Percentiles rank a stretch among this genome's conserved stretches.
Conservation (phyloP, 2,329 filamentous ascomycete species). For the Akanthomyces uredinophilus region DNA sequence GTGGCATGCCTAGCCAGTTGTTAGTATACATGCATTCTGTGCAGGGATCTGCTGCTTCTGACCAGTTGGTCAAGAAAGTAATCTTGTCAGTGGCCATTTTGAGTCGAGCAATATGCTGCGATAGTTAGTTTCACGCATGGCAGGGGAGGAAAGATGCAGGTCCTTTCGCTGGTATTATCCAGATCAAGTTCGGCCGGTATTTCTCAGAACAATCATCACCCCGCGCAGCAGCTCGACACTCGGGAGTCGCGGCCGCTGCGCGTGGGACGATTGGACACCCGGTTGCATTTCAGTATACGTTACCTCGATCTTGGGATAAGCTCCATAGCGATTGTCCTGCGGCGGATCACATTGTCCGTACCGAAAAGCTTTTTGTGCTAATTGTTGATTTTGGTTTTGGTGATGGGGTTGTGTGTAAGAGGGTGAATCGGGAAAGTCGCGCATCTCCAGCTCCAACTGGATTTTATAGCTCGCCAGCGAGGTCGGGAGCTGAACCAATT, state of each 20-base stretch:
- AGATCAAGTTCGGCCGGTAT: conserved; percentile 81
- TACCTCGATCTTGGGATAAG: conserved; percentile 37
- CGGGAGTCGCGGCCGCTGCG: not conserved
- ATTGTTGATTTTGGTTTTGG: not conserved
- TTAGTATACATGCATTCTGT: conserved; percentile 6
- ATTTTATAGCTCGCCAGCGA: conserved; percentile 7
- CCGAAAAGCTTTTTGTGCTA: not conserved
- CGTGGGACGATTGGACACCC: conserved; percentile 17
- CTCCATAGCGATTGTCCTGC: conserved; percentile 25
- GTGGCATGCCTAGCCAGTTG: conserved; percentile 62
- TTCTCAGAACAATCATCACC: conserved; percentile 56
- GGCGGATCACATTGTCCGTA: conserved; percentile 10
- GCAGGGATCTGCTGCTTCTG: conserved; percentile 23
- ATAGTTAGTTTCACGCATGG: conserved; percentile 40
- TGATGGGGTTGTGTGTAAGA: not conserved
- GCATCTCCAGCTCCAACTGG: not conserved
- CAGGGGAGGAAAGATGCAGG: conserved; percentile 57
- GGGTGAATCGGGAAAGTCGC: not conserved
- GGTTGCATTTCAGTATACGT: conserved; percentile 34
- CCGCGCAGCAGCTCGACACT: not conserved
- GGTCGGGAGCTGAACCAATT: conserved; percentile 6
- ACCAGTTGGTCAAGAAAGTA: conserved; percentile 81
- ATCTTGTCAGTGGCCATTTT: conserved; percentile 80
- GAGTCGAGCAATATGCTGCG: conserved; percentile 40
- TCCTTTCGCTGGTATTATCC: conserved; percentile 85